Evolutionary conservation across 2,329 filamentous ascomycete species (phyloP).

Genomic region (Aspergillus ruber): DNA sequence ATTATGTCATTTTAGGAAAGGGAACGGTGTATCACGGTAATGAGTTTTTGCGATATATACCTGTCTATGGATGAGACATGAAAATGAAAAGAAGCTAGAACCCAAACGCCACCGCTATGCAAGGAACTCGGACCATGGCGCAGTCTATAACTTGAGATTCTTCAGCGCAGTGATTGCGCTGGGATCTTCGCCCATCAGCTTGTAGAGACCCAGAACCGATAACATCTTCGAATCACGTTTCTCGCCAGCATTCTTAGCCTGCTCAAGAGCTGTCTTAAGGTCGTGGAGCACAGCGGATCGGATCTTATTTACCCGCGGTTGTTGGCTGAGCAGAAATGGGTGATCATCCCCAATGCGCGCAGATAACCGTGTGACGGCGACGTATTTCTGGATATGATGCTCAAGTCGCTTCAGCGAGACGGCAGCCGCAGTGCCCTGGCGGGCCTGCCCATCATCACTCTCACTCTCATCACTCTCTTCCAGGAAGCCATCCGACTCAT

Average conservation of each 20-base stretch:
- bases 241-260: constrained; percentile 40
- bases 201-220: constrained; percentile 55
- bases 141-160: constrained; percentile 28
- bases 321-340: constrained; percentile 57
- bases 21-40: constrained; percentile 37
- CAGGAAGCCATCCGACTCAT: constrained; percentile 27
- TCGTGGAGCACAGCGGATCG: constrained; percentile 60
- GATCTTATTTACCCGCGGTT: constrained; percentile 51
- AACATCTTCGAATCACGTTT: constrained; percentile 41
- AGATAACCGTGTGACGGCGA: constrained; percentile 48
- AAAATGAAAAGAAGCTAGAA: constrained; percentile 4
- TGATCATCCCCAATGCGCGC: constrained; percentile 50
- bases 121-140: constrained; percentile 6
- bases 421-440: constrained; percentile 11
- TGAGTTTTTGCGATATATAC: constrained; percentile 21
- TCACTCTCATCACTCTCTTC: constrained; percentile 28
- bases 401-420: constrained; percentile 44
- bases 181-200: constrained; percentile 53
- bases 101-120: constrained; percentile 44
- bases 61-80: constrained; percentile 1
- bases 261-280: constrained; percentile 56
- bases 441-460: constrained; percentile 21
- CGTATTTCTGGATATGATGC: constrained; percentile 53
- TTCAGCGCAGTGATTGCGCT: constrained; percentile 56
- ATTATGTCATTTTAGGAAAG: constrained; percentile 38